A percentile compares a stretch with the other conserved stretches of the same genome.
phyloP scores from a whole-genome alignment of 2,329 filamentous ascomycete genomes.

The Ilyonectria robusta region DNA sequence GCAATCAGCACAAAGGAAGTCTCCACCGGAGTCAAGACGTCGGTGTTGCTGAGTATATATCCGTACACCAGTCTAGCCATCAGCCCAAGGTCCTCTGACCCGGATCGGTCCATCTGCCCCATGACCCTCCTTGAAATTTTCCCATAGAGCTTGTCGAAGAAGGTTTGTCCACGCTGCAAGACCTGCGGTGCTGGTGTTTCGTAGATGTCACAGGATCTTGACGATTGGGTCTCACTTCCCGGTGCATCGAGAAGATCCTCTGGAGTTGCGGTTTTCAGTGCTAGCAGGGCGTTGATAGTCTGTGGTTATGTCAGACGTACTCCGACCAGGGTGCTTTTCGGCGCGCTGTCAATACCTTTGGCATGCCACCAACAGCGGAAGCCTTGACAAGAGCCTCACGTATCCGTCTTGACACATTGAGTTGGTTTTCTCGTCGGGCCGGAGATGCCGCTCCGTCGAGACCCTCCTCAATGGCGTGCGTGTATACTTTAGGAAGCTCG shows the following conservation, averaged over 20 bases:
- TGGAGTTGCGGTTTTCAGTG: constrained; percentile 43
- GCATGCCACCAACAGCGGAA: constrained; percentile 46
- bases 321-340: not conserved
- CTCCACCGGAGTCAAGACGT: constrained; percentile 41
- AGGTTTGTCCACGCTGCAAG: constrained; percentile 39
- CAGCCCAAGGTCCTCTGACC: constrained; percentile 43
- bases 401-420: constrained; percentile 40
- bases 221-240: constrained; percentile 16
- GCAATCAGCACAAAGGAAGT: constrained; percentile 48
- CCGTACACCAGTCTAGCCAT: constrained; percentile 45
- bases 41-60: constrained; percentile 46
- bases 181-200: constrained; percentile 33
- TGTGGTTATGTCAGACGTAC: constrained; percentile 28
- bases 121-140: constrained; percentile 46
- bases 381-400: constrained; percentile 46
- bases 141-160: constrained; percentile 44
- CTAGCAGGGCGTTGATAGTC: constrained; percentile 45
- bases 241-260: constrained; percentile 40
- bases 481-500: constrained; percentile 39
- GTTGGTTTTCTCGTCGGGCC: constrained; percentile 31
- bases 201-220: constrained; percentile 39
- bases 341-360: constrained; percentile 35
- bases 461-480: constrained; percentile 27
- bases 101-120: constrained; percentile 46
- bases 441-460: constrained; percentile 4